Evolutionary conservation across 1,284 basidiomycete species (phyloP).

Genomic region (Apiotrichum siamense): DNA sequence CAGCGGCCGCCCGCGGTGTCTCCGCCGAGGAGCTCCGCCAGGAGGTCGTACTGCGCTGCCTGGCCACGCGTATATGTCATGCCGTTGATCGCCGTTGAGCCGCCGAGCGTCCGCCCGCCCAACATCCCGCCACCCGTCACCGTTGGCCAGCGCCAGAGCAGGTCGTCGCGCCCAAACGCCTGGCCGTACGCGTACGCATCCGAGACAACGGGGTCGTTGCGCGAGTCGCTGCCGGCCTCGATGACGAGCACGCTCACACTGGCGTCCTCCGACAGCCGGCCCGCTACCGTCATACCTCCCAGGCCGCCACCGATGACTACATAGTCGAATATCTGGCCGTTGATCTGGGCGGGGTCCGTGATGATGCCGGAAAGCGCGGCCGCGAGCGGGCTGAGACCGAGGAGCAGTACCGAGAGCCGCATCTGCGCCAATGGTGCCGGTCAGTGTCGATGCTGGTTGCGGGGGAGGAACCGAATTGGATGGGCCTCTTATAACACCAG

Average conservation of each 20-base stretch:
- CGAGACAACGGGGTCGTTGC: constrained; percentile 17
- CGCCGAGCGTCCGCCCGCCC: constrained; percentile 19
- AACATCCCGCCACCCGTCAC: constrained; percentile 17
- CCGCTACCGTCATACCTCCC: constrained; percentile 8
- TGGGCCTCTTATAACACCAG: too few species aligned
- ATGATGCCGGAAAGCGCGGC: constrained; percentile 2
- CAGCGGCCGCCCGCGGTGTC: constrained; percentile 49
- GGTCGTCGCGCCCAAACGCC: constrained; percentile 13
- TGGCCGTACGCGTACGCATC: constrained; percentile 18
- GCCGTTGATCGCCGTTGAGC: constrained; percentile 26
- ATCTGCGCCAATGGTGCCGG: too few species aligned
- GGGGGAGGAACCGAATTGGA: too few species aligned
- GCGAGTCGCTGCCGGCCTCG: constrained; percentile 23
- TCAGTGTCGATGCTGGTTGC: too few species aligned
- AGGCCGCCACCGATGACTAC: constrained; percentile 14
- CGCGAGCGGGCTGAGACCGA: neutral
- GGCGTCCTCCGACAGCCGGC: constrained; percentile 9
- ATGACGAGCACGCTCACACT: constrained; percentile 13
- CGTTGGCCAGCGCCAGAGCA: constrained; percentile 19
- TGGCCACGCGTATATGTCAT: constrained; percentile 54
- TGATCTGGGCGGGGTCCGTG: neutral
- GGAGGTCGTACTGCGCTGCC: constrained; percentile 57
- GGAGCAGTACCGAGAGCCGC: neutral
- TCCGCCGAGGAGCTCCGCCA: constrained; percentile 50
- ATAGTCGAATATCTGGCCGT: constrained; percentile 8